These are phyloP conservation scores for Pseudogymnoascus sp. DNA, from an alignment of 2,329 filamentous ascomycete species.

Conservation along the genomic window DNA sequence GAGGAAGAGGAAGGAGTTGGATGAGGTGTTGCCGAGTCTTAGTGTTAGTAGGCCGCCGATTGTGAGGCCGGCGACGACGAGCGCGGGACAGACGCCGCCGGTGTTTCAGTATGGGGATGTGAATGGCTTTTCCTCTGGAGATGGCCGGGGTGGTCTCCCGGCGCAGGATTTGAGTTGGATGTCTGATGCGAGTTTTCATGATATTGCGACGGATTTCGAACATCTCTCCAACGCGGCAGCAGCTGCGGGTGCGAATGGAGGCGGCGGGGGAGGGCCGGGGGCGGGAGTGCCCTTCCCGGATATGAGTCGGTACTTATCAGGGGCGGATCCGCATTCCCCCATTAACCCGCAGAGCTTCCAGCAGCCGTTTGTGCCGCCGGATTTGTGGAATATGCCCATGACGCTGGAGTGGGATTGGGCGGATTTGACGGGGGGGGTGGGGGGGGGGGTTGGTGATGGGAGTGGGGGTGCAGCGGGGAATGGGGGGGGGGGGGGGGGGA, in stretches of 20 bases:
- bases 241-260: not conserved
- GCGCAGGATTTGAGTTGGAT: not conserved
- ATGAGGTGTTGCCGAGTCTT: slow-evolving; percentile 24
- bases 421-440: slow-evolving; percentile 52
- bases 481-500: not conserved
- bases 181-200: not conserved
- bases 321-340: not conserved
- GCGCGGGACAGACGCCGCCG: not conserved
- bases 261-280: not conserved
- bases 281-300: not conserved
- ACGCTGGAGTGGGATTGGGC: slow-evolving; percentile 87
- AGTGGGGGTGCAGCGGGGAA: not conserved
- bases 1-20: slow-evolving; percentile 74
- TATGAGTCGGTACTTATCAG: not conserved
- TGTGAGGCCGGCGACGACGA: not conserved
- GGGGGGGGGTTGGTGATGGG: not conserved
- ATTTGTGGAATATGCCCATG: slow-evolving; percentile 93
- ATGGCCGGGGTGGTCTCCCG: not conserved
- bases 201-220: not conserved
- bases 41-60: not conserved
- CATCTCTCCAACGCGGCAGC: not conserved
- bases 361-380: slow-evolving; percentile 83
- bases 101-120: not conserved
- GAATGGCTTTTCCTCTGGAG: not conserved
- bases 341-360: slow-evolving; percentile 48